These are phyloP conservation scores for Lathyrus sativus DNA, from an alignment of 306 rosid genomes.

Conservation along the genomic window DNA sequence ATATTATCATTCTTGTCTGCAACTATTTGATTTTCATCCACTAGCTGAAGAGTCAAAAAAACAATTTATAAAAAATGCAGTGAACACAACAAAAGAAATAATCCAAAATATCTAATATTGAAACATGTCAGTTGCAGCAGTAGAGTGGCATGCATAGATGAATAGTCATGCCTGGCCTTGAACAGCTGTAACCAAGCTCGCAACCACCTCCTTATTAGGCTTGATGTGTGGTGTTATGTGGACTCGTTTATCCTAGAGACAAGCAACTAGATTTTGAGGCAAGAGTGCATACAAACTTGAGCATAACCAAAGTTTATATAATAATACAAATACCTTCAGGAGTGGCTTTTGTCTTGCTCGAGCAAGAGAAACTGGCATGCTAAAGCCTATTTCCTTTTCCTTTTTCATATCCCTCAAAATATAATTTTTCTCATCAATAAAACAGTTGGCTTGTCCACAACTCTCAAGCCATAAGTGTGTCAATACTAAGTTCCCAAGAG, in stretches of 20 bases:
- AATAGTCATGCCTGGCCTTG: constrained; percentile 52
- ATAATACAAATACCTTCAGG: constrained; percentile 54
- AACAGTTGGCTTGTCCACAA: constrained; percentile 79
- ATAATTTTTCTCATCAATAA: constrained; percentile 79
- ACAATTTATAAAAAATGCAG: constrained; percentile 18
- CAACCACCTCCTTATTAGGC: constrained; percentile 50
- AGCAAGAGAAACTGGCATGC: constrained; percentile 77
- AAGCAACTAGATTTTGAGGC: constrained; percentile 37
- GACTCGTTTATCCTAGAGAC: constrained; percentile 45
- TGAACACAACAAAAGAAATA: constrained; percentile 6
- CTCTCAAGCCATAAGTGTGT: constrained; percentile 85
- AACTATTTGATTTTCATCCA: constrained; percentile 44
- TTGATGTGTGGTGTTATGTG: constrained; percentile 51
- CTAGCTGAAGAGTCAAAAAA: constrained; percentile 46
- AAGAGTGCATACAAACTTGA: constrained; percentile 25
- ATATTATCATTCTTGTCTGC: constrained; percentile 35
- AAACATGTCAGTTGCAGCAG: constrained; percentile 31
- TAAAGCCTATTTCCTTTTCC: constrained; percentile 90
- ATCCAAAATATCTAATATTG: constrained; percentile 19
- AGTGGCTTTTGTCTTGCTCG: constrained; percentile 73
- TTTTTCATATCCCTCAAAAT: constrained; percentile 76
- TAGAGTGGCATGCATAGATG: constrained; percentile 22
- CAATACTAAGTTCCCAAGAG: constrained; percentile 84
- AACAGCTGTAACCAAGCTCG: constrained; percentile 48
- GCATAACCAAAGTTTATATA: constrained; percentile 15